Conservation (phyloP, 2,329 filamentous ascomycete genomes). For the Nigrograna mackinnonii region DNA sequence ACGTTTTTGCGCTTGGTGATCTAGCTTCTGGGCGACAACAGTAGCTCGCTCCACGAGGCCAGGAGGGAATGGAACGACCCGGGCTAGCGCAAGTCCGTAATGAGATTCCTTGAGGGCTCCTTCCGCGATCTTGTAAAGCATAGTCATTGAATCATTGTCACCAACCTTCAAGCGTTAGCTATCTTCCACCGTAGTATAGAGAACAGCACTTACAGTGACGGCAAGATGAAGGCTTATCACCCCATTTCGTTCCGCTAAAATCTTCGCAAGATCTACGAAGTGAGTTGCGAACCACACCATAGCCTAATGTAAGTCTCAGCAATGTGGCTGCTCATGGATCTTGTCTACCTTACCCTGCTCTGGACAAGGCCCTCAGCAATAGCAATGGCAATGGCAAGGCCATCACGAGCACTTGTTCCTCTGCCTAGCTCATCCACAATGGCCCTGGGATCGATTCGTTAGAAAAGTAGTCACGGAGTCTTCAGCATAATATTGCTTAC, state of each 20-base stretch:
- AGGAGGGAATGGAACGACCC: conserved; percentile 72
- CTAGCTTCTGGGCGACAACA: conserved; percentile 65
- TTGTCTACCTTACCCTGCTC: conserved; percentile 50
- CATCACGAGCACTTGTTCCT: conserved; percentile 87
- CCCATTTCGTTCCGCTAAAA: conserved; percentile 73
- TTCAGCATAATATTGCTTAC: conserved; percentile 15
- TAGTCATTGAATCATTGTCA: conserved; percentile 69
- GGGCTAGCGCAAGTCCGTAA: conserved; percentile 84
- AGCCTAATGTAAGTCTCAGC: conserved; percentile 48
- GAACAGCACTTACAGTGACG: conserved; percentile 61
- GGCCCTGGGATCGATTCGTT: conserved; percentile 41
- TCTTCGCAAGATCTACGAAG: conserved; percentile 79
- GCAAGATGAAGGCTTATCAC: conserved; percentile 83
- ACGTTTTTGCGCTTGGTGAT: conserved; percentile 59
- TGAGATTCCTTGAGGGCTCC: conserved; percentile 72
- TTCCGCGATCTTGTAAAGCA: conserved; percentile 82
- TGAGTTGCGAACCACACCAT: conserved; percentile 94
- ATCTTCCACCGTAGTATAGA: background rate
- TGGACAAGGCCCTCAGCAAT: conserved; percentile 87
- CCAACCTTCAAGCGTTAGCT: conserved; percentile 30
- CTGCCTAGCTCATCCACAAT: conserved; percentile 92
- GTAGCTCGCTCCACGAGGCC: conserved; percentile 71
- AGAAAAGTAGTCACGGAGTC: background rate
- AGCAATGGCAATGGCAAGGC: conserved; percentile 84
- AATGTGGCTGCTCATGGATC: background rate